Percentiles rank a stretch among this genome's conserved stretches.
phyloP scores from a whole-genome alignment of 169 alveolate genomes.

The Babesia caballi region DNA sequence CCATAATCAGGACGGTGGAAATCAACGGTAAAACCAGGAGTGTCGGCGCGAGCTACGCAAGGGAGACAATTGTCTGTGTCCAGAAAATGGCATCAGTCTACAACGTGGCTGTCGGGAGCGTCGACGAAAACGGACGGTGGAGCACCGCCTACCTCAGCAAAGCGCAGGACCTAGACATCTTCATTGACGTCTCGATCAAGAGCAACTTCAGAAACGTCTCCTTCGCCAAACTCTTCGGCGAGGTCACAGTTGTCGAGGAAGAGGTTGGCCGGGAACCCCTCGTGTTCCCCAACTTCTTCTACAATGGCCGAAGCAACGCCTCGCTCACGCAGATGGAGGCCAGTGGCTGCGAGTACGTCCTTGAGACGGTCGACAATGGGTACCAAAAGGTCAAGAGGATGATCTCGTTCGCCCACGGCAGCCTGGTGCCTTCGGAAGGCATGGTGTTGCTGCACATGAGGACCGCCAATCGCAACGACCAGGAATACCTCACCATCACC shows the following conservation, averaged over 20 bases:
- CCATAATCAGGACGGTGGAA: neutral
- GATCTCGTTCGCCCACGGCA: neutral
- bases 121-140: neutral
- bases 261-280: neutral
- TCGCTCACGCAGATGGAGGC: constrained; percentile 11
- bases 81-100: neutral
- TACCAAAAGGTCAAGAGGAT: neutral
- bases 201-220: neutral
- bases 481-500: neutral
- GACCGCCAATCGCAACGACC: neutral
- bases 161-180: neutral
- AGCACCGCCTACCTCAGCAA: neutral
- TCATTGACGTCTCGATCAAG: neutral
- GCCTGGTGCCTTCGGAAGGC: neutral
- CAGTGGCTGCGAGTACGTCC: neutral
- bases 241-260: neutral
- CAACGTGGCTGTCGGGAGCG: constrained; percentile 13
- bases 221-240: neutral
- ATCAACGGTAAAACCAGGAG: constrained; percentile 11
- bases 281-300: neutral
- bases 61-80: neutral
- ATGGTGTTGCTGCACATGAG: constrained; percentile 1
- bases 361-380: constrained; percentile 14
- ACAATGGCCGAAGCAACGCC: constrained; percentile 9
- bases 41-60: neutral